Conservation (phyloP, 2,329 filamentous ascomycete species). For the Dryadomyces quercus-mongolicae region DNA sequence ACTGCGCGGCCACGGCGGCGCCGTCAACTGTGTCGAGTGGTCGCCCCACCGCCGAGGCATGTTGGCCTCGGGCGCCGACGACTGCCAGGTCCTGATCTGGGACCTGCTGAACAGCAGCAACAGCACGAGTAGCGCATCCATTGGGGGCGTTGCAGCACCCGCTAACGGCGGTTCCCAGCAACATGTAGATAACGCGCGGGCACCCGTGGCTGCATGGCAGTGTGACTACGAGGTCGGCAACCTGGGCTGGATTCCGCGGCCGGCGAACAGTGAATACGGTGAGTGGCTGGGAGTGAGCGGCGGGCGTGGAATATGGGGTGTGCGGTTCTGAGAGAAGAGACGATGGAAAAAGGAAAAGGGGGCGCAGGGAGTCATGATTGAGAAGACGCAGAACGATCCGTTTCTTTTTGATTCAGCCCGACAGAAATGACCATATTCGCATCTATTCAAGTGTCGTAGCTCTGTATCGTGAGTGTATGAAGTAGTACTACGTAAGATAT, state of each 20-base stretch:
- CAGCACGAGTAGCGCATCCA: slow-evolving; percentile 10
- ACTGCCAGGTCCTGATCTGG: slow-evolving; percentile 87
- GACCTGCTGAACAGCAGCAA: slow-evolving; percentile 64
- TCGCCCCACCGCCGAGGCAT: slow-evolving; percentile 71
- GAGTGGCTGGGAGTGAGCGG: slow-evolving; percentile 80
- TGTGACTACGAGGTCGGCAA: slow-evolving; percentile 83
- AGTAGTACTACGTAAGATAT: no score
- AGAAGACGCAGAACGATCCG: not conserved
- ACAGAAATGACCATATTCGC: not conserved
- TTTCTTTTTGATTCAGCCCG: not conserved
- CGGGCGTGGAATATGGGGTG: slow-evolving; percentile 71
- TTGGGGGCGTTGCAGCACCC: not conserved
- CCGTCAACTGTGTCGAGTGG: slow-evolving; percentile 94
- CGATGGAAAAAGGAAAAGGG: not conserved
- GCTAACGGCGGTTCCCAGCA: slow-evolving; percentile 14
- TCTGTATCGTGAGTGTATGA: no score
- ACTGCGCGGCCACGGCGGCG: slow-evolving; percentile 72
- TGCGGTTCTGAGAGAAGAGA: slow-evolving; percentile 24
- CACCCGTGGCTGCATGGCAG: slow-evolving; percentile 66
- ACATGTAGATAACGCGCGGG: slow-evolving; percentile 44
- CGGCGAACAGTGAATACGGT: slow-evolving; percentile 54
- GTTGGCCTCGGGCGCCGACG: slow-evolving; percentile 83
- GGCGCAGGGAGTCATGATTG: not conserved
- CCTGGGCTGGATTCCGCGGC: slow-evolving; percentile 69
- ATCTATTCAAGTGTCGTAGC: no score